Evolutionary conservation across 2,329 filamentous ascomycete genomes (phyloP), one percentile per base, ranked within the genome.

Genomic region (Penicillium sp.): DNA sequence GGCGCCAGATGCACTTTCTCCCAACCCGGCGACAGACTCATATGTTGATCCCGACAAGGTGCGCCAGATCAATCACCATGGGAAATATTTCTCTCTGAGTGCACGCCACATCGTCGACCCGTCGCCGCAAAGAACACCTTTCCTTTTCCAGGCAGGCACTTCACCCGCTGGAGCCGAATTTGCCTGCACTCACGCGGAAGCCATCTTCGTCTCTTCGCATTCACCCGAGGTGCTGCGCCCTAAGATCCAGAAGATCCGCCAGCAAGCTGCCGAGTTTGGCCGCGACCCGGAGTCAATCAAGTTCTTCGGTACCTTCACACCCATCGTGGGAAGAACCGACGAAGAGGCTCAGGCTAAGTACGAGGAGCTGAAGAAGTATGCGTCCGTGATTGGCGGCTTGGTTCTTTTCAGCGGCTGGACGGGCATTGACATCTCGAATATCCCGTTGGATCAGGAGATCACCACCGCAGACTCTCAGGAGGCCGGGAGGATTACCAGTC

Each of bases 21-120:
- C 74, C 0, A 72, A 83, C 50, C 65, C 68, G 1, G 69, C 73
- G 18, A 72, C 69, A 8, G 79, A 81, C 48, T 71, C 69, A 21
- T 82, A 81, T 53, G 71, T 76, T 4, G 72, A 81, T 45, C 80
- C 81, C 0, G 69, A 74, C 29, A 76, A 77, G 51, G 75, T 84
- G 41, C 71, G 78, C 15, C 73, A 72, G 7, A 83, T 84, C 50
- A 73, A 80, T 39, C 79, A 84, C 52, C 57, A 74, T 7, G 80
- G 80, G 1, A 76, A 78, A 36, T 81, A 75, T 57, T 72, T 68
- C 54, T 61, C 65, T 8, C 59, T 76, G 0, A 67, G 68, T 37
- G 68, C 64, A 2, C 58, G 66, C 2, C 72, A 75, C 45, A 74
- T 75, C 18, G 71, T 77, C 21, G 72, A 78, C 33, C 77, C 77